Evolutionary conservation across 2,329 filamentous ascomycete genomes (phyloP), one percentile per base, ranked within the genome.

Genomic region (Lecanoromycetidae sp.): DNA sequence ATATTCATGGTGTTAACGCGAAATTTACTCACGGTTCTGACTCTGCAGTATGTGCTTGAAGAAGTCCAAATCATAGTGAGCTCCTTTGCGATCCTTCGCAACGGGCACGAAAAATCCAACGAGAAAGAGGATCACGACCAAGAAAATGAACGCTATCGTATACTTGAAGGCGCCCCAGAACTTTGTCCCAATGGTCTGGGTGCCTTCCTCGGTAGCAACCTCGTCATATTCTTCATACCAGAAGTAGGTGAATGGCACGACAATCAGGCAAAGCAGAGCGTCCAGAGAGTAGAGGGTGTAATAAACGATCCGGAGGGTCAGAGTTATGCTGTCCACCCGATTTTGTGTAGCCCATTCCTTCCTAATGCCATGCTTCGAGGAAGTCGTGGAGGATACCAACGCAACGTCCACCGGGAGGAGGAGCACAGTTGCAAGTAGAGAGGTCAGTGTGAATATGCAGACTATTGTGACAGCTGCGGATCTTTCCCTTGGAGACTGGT

Each of bases 161-260:
- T 95, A 96, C 66, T 93, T 94, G 61, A 85, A 70, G 3, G 91
- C 87, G n/a, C 80, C 80, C 75, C 80, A 82, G 51, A 96, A 74
- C 46, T 87, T 77, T 58, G 79, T 76, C 5, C 72, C 74, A 49
- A 82, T 64, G 2, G 83, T 82, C 61, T 88, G 81, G 25, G 77
- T 79, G 26, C 86, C 84, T 51, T 85, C 77, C 57, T 94, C 85
- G 27, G 82, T 75, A 52, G 87, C 87, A 17, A 90, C 81, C 66
- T 95, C 87, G 58, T 95, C 90, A 55, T 94, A 94, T 64, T 96
- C 91, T 63, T 98, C 91, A 60, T 94, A 91, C 79, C 84, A 95
- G 63, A 98, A 98, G 69, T 98, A 98, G 39, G 88, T 83, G 61
- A 98, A 98, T 0, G 91, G 91, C 17, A 96, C 83, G 36, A 94